Evolutionary conservation across 2,329 filamentous ascomycete species (phyloP), one percentile per base, ranked within the genome.

Genomic region (Nothophoma quercina): DNA sequence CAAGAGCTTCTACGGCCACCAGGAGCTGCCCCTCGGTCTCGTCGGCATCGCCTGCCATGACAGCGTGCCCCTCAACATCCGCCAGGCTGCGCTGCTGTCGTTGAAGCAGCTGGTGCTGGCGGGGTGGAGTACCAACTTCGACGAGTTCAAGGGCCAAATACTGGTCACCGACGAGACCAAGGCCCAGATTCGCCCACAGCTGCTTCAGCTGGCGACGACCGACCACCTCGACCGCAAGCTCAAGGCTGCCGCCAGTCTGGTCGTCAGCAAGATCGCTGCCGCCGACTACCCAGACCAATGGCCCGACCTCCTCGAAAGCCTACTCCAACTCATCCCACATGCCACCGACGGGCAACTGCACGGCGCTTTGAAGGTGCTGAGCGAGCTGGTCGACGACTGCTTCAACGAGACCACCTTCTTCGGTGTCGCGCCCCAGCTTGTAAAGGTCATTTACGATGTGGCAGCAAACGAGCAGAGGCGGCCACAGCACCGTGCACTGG

Each of bases 401-500:
- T 84, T 99, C 73, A 96, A 88, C 69, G 93, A 98, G 71, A 90
- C 92, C 56, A 93, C 97, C 65, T 99, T 99, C 81, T 97, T 98
- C 74, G 84, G 84, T 52, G 90, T 96, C 64, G 95, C 93, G 7
- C 82, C 88, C 29, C 88, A 96, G 67, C 89, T 99, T 52, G 87
- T 97, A 69, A 88, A 88, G 65, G 87, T 88, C 42, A 84, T 97
- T 25, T 95, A 91, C 72, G 84, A 90, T 64, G 88, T 96, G 29
- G 91, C 93, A 12, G 82, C 90, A 50, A 90, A 90, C 71, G 85
- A 89, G 53, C 82, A 82, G 56, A 86, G 90, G 64, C 92, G 90
- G 70, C 83, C 89, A 8, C 85, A 86, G 54, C 80, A 96, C 52
- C 85, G 95, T 56, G 91, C 92, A 23, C 81, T 98, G 62, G 90